Base-by-base conservation (phyloP, 352 stramenopile species). In the Globisporangium irregulare region DNA sequence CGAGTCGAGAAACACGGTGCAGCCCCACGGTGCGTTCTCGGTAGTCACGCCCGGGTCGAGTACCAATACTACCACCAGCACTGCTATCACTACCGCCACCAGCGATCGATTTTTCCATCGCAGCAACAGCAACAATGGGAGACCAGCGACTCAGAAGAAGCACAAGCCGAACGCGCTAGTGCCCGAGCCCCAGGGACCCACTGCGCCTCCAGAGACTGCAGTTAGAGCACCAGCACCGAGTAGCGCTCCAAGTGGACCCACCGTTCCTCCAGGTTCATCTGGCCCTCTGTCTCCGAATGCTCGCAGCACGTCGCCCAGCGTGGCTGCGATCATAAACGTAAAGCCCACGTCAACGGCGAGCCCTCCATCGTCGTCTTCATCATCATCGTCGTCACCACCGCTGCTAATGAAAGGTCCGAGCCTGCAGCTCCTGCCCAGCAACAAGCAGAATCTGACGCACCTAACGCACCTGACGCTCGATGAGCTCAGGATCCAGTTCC, bases 401-500 rank as follows among this genome's bases (percentile, higher is more conserved):
- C 27, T 32, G 27, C 27, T 43, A 12, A 34, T 27, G 24, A 53
- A 41, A 10, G 58, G 50, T 12, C 56, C 63, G 29, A 71, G 63
- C 27, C 14, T 59, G 32, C 46, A 38, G 18, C 48, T 70, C 1
- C 22, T 62, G 4, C 63, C 68, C 9, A 36, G 55, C 1, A 41
- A 68, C 59, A 68, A 72, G 29, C 59, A 60, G 22, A 67, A 24
- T 25, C 32, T 75, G 18, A 27, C 68, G 20, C 61, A 70, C 24
- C 55, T 78, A 34, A 77, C 29, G 56, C 66, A 24, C 34, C 32
- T 75, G 38, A 77, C 29, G 56, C 66, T 74, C 62, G 83, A 86
- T 25, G 78, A 87, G 46, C 74, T 91, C 18, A 74, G 72, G 4
- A 82, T 82, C n/a, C 73, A 84, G 34, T 83, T 91, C 64, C 73